A percentile compares a stretch with the other conserved stretches of the same genome.
Conservation (phyloP, 768 basidiomycete species). For the Pholiota microspora region DNA sequence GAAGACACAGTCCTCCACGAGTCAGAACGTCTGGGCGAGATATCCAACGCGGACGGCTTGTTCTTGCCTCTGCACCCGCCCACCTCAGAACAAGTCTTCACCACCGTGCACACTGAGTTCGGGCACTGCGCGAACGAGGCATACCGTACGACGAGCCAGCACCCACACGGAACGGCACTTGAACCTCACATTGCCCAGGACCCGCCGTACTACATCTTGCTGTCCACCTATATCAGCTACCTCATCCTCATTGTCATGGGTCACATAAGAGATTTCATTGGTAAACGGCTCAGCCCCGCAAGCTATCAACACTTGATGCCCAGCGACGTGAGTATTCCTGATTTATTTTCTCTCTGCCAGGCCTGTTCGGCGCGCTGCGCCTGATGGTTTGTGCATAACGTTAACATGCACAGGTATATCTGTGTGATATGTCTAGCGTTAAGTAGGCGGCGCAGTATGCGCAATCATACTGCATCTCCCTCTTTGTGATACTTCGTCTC, state of each 20-base stretch:
- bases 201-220: constrained; percentile 89
- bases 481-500: too few relatives aligned
- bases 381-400: too few relatives aligned
- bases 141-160: constrained; percentile 67
- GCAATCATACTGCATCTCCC: too few relatives aligned
- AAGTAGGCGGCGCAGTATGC: too few relatives aligned
- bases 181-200: constrained; percentile 67
- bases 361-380: not conserved
- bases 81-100: constrained; percentile 77
- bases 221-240: constrained; percentile 93
- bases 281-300: constrained; percentile 72
- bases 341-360: constrained; percentile 2
- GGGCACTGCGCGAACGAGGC: constrained; percentile 83
- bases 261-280: constrained; percentile 93
- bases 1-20: constrained; percentile 67
- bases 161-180: constrained; percentile 49
- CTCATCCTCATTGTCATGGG: constrained; percentile 89
- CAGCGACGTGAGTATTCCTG: constrained; percentile 61
- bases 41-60: constrained; percentile 48
- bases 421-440: too few relatives aligned
- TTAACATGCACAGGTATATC: too few relatives aligned
- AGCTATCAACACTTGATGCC: constrained; percentile 83
- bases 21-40: constrained; percentile 30
- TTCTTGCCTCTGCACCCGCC: constrained; percentile 64
- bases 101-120: constrained; percentile 86